phyloP scores from a whole-genome alignment of 1,139 yeast species.

The Blastobotrys buckinghamii region DNA sequence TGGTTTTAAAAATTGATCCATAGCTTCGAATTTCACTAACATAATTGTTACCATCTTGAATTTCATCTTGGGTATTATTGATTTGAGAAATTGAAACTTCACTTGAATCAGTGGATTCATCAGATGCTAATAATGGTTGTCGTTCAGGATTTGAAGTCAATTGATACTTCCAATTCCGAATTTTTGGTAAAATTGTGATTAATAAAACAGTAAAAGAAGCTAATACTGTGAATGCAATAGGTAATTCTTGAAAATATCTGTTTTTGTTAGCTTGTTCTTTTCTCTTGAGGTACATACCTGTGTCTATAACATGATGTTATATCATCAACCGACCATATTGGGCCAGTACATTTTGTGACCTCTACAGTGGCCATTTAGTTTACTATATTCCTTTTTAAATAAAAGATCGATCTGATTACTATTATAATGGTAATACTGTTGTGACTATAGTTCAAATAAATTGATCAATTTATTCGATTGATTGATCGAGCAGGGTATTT shows the following conservation, averaged over 20 bases:
- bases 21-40: slow-evolving; percentile 17
- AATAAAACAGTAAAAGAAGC: slow-evolving; percentile 18
- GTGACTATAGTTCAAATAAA: too few relatives aligned
- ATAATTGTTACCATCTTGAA: slow-evolving; percentile 14
- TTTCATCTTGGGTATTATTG: neutral
- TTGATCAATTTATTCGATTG: too few relatives aligned
- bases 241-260: slow-evolving; percentile 26
- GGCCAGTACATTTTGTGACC: slow-evolving; percentile 20
- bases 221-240: slow-evolving; percentile 18
- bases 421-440: neutral
- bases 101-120: slow-evolving; percentile 7
- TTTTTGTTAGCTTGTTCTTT: neutral
- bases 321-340: slow-evolving; percentile 28
- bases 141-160: slow-evolving; percentile 20
- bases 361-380: slow-evolving; percentile 1
- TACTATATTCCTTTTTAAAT: neutral
- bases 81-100: slow-evolving; percentile 3
- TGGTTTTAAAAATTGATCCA: slow-evolving; percentile 16
- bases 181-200: slow-evolving; percentile 18
- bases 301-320: slow-evolving; percentile 27
- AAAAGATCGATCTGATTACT: neutral
- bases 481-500: too few relatives aligned
- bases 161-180: slow-evolving; percentile 3
- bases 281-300: slow-evolving; percentile 19
- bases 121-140: slow-evolving; percentile 22